Evolutionary conservation across 2,329 filamentous ascomycete species (phyloP), one percentile per base, ranked within the genome.

Genomic region (Hypoxylon sp.): DNA sequence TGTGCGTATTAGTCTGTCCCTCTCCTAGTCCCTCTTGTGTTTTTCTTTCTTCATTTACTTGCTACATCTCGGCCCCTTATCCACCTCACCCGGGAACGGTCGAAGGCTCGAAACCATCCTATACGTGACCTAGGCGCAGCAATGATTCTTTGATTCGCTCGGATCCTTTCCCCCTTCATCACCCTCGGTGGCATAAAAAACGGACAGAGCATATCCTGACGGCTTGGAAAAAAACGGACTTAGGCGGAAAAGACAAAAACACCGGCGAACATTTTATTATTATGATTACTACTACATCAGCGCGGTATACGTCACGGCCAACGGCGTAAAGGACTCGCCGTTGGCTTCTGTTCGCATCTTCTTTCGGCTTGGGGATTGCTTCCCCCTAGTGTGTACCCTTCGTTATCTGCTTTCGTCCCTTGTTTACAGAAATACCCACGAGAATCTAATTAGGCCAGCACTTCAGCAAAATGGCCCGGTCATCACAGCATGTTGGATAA

Each of bases 391-490:
- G 47, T 62, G 64, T 55, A 62, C 26, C 17, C 37, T 46, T 56
- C 32, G 13, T 41, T 53, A 50, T 37, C 41, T 55, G 47, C 11
- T n/a, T 49, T 30, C 7, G 15, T 41, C 17, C 3, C 3, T 55
- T 34, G 48, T 55, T 61, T 61, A 52, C 60, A 52, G 56, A 44
- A 64, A 64, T 61, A 59, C 64, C 61, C 57, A 67, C 20, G 52
- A 67, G 54, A 59, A 67, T 62, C 37, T 67, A 62, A 67, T 67
- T 53, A 39, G 52, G 56, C 47, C 53, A 55, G 37, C 52, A 44
- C 20, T 28, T 58, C n/a, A 53, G 32, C 32, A 50, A 34, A 15
- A 43, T 32, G 50, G 60, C 47, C 47, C 43, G 30, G 48, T 47
- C 37, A 59, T 24, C 28, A 59, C 47, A 67, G 57, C 61, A 64